These are phyloP conservation scores for Ophiocordyceps camponoti-rufipedis DNA, from an alignment of 2,329 filamentous ascomycete species.

Conservation along the genomic window DNA sequence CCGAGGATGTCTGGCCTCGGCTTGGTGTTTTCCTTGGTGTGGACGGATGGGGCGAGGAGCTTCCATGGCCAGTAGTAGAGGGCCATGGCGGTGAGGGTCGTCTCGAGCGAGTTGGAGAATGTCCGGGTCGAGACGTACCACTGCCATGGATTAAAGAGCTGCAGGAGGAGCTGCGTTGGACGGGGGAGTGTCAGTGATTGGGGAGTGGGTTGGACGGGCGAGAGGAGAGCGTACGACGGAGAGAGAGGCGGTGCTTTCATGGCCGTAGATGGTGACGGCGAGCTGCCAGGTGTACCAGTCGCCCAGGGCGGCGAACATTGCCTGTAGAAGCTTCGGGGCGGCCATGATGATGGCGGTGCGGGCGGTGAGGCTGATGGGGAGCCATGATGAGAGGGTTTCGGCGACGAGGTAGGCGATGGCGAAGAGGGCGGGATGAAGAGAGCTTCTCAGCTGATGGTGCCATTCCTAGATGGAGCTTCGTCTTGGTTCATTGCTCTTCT, in stretches of 20 bases:
- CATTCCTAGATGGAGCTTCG: slow-evolving; percentile 51
- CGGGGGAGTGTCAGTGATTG: background rate
- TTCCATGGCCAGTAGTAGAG: slow-evolving; percentile 79
- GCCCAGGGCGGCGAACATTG: slow-evolving; percentile 54
- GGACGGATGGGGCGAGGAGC: slow-evolving; percentile 28
- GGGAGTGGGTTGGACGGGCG: too few relatives aligned
- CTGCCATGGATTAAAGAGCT: slow-evolving; percentile 50
- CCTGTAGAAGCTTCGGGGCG: slow-evolving; percentile 60
- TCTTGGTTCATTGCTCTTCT: background rate
- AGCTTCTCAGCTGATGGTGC: slow-evolving; percentile 71
- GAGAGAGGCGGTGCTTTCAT: slow-evolving; percentile 42
- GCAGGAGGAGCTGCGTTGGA: slow-evolving; percentile 14
- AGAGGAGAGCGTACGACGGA: slow-evolving; percentile 36
- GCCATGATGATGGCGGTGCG: slow-evolving; percentile 51
- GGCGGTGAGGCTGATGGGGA: slow-evolving; percentile 33
- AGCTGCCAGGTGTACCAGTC: slow-evolving; percentile 85
- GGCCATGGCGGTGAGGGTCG: slow-evolving; percentile 65
- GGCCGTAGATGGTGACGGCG: slow-evolving; percentile 54
- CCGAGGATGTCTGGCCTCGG: slow-evolving; percentile 7
- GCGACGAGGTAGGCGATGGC: slow-evolving; percentile 51
- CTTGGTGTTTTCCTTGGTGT: slow-evolving; percentile 21
- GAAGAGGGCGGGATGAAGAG: slow-evolving; percentile 79
- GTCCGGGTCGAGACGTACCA: slow-evolving; percentile 91
- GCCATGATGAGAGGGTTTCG: slow-evolving; percentile 33
- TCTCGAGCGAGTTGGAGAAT: slow-evolving; percentile 86